A percentile compares a stretch with the other conserved stretches of the same genome.
Conservation (phyloP, 257 asterid species). For the Coffea canephora region DNA sequence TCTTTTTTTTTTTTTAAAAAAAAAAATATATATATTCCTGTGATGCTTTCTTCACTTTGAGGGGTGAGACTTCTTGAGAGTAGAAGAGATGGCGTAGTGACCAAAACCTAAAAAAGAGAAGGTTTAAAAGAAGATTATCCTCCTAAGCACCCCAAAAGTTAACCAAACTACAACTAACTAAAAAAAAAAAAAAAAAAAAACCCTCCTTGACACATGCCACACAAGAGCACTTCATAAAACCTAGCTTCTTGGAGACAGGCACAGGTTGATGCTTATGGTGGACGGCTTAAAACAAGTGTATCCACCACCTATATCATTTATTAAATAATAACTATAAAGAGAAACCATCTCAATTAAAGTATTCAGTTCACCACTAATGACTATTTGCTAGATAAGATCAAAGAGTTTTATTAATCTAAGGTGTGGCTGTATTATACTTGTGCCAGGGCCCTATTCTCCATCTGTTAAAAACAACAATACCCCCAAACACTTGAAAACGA, state of each 20-base stretch:
- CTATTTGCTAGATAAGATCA: conserved; percentile 13
- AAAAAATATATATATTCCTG: neutral
- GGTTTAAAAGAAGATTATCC: conserved; percentile 52
- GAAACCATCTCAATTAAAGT: neutral
- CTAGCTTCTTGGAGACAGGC: conserved; percentile 30
- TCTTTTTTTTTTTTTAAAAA: conserved; percentile 7
- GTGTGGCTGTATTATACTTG: neutral
- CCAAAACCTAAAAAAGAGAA: conserved; percentile 27
- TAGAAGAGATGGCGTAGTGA: neutral
- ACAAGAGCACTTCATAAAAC: conserved; percentile 21
- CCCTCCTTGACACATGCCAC: conserved; percentile 9
- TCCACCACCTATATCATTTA: conserved; percentile 36
- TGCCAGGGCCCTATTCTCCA: conserved; percentile 4
- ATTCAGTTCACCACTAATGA: conserved; percentile 1
- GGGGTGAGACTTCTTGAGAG: neutral
- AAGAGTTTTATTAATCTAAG: neutral
- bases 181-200: conserved; percentile 7
- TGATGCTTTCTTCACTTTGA: neutral
- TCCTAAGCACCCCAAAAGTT: conserved; percentile 6
- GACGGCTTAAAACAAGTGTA: conserved; percentile 42
- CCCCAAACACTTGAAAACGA: conserved; percentile 1
- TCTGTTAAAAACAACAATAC: neutral
- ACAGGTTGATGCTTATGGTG: conserved; percentile 20
- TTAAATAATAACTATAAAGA: neutral
- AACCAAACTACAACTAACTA: neutral